Conservation (phyloP, 495 filamentous ascomycete genomes). For the Neurospora terricola region DNA sequence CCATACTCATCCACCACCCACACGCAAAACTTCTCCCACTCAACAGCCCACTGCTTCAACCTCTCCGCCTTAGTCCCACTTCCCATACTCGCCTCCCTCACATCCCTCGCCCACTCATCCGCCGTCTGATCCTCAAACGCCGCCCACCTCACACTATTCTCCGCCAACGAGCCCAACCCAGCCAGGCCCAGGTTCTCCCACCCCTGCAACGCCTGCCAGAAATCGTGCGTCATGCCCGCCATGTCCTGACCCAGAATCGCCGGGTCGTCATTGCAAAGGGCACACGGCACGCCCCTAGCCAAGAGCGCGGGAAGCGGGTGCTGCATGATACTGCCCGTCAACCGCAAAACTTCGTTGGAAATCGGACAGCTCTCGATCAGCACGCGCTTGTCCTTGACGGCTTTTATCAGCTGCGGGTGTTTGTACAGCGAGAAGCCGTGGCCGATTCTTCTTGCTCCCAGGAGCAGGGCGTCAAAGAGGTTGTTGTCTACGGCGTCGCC, state of each 20-base stretch:
- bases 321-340: conserved; percentile 63
- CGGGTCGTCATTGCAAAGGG: conserved; percentile 79
- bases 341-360: conserved; percentile 61
- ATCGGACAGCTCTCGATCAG: conserved; percentile 81
- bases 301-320: conserved; percentile 79
- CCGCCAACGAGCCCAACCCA: conserved; percentile 72
- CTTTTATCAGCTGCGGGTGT: conserved; percentile 78
- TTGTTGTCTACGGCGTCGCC: conserved; percentile 71
- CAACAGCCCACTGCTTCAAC: conserved; percentile 63
- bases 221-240: conserved; percentile 71
- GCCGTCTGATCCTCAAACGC: conserved; percentile 68
- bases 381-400: conserved; percentile 80
- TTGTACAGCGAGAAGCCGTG: conserved; percentile 83
- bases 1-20: conserved; percentile 83
- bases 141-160: conserved; percentile 88
- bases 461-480: conserved; percentile 79
- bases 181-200: conserved; percentile 78
- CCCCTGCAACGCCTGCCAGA: conserved; percentile 83
- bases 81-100: conserved; percentile 67
- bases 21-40: conserved; percentile 85
- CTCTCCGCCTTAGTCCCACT: conserved; percentile 58
- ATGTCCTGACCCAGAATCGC: conserved; percentile 68
- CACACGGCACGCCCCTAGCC: conserved; percentile 67
- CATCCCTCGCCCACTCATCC: conserved; percentile 54
- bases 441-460: conserved; percentile 81